These are phyloP conservation scores for Ceratobasidium sp. DNA, from an alignment of 1,284 basidiomycete genomes.

Conservation along the genomic window DNA sequence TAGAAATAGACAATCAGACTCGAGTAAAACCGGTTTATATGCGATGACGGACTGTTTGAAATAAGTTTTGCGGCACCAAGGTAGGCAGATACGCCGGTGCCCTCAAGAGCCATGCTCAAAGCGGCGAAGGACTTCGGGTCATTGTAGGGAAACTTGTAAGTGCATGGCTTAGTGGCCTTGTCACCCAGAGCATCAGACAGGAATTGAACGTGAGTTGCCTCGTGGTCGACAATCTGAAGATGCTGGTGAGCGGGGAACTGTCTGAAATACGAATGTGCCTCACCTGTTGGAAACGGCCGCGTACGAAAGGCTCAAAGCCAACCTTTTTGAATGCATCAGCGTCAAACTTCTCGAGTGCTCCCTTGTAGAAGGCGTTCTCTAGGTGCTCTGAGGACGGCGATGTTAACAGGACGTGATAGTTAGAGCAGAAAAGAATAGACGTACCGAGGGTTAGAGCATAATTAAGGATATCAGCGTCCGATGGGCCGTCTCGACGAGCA, in stretches of 20 bases:
- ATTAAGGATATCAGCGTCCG: constrained; percentile 64
- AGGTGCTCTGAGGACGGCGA: constrained; percentile 68
- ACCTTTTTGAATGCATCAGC: constrained; percentile 67
- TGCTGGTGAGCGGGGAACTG: constrained; percentile 51
- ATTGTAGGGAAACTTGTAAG: constrained; percentile 70
- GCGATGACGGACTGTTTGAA: constrained; percentile 54
- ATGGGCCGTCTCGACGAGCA: constrained; percentile 52
- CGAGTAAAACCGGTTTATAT: background rate
- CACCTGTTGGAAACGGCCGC: constrained; percentile 61
- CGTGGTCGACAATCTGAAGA: constrained; percentile 71
- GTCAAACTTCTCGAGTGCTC: constrained; percentile 64
- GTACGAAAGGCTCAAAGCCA: constrained; percentile 67
- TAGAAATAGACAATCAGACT: background rate
- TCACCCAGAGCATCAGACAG: constrained; percentile 68
- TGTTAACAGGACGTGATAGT: too few species aligned
- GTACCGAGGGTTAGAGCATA: constrained; percentile 62
- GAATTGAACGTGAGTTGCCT: constrained; percentile 67
- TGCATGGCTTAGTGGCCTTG: constrained; percentile 68
- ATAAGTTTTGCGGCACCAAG: constrained; percentile 68
- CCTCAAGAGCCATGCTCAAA: constrained; percentile 70
- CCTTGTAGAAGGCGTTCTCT: constrained; percentile 73
- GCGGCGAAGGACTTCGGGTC: constrained; percentile 68
- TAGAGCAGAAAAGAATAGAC: constrained; percentile 54
- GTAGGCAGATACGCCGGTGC: constrained; percentile 69
- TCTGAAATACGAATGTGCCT: constrained; percentile 1